phyloP scores from a whole-genome alignment of 768 basidiomycete genomes.

The Kwoniella sp. region DNA sequence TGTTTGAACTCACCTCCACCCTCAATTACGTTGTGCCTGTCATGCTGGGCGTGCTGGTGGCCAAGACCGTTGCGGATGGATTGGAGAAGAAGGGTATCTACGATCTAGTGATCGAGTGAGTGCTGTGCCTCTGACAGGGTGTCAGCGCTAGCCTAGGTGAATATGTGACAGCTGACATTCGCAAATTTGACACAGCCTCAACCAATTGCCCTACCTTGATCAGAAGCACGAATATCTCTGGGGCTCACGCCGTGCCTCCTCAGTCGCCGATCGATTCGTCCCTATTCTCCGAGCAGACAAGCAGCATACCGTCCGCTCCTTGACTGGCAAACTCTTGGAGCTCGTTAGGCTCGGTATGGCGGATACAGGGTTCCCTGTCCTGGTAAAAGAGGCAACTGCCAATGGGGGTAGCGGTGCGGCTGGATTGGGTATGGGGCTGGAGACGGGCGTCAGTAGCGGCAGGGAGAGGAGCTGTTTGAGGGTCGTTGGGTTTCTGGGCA shows the following conservation, averaged over 20 bases:
- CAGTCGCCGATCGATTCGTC: conserved; percentile 70
- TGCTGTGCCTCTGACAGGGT: too few species aligned
- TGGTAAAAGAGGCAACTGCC: conserved; percentile 60
- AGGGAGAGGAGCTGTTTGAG: conserved; percentile 59
- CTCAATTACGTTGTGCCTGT: conserved; percentile 74
- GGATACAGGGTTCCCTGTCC: conserved; percentile 82
- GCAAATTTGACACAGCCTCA: conserved; percentile 60
- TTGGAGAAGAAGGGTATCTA: conserved; percentile 94
- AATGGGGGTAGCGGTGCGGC: conserved; percentile 3
- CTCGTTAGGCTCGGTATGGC: conserved; percentile 61
- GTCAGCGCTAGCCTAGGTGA: not conserved
- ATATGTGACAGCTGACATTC: not conserved
- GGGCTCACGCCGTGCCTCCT: conserved; percentile 72
- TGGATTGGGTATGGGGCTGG: conserved; percentile 10
- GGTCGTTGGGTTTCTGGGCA: conserved; percentile 86
- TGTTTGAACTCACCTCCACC: conserved; percentile 91
- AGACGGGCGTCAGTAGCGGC: conserved; percentile 7
- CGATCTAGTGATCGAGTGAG: conserved; percentile 87
- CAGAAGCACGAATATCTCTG: conserved; percentile 86
- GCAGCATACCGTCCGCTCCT: conserved; percentile 73
- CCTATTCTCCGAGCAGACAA: conserved; percentile 73
- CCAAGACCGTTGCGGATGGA: conserved; percentile 85
- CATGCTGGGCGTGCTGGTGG: conserved; percentile 67
- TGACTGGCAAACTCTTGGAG: conserved; percentile 73
- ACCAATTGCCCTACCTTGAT: conserved; percentile 89